Conservation (phyloP, 495 filamentous ascomycete genomes). For the Cercophora newfieldiana region DNA sequence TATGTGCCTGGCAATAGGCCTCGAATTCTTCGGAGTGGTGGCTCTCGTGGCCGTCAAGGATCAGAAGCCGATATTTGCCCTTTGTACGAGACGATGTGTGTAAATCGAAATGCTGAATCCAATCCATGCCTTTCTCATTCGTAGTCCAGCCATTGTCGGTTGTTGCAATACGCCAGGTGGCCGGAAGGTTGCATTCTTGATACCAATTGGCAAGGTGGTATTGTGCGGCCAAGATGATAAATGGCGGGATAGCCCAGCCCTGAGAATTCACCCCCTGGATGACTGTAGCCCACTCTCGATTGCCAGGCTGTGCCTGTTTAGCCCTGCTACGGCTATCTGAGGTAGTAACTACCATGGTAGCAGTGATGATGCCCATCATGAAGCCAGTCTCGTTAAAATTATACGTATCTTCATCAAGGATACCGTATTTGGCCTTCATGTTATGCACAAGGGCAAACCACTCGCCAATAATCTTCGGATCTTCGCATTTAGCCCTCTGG, state of each 20-base stretch:
- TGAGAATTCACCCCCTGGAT: no score
- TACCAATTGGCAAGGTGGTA: no score
- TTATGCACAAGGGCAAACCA: background rate
- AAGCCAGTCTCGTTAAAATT: conserved; percentile 13
- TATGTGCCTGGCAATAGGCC: no score
- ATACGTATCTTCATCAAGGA: conserved; percentile 8
- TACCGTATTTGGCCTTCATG: conserved; percentile 5
- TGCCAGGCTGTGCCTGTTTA: no score
- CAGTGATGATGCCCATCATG: conserved; percentile 24
- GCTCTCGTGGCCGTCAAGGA: conserved; percentile 10
- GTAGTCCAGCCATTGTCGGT: no score
- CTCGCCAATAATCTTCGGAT: conserved; percentile 8
- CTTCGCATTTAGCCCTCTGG: conserved; percentile 6
- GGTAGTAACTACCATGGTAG: conserved; percentile 21
- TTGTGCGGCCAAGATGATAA: no score
- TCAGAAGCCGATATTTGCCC: conserved; percentile 7
- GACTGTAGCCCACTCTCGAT: no score
- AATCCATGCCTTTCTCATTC: no score
- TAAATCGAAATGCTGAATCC: conserved; percentile 3
- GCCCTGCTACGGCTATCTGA: no score
- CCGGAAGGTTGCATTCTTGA: no score
- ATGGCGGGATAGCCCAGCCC: no score
- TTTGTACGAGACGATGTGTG: conserved; percentile 3
- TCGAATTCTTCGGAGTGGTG: conserved; percentile 15
- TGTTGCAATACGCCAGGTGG: no score